A percentile compares a stretch with the other conserved stretches of the same genome.
These are phyloP conservation scores for Reticulascus tulasneorum DNA, from an alignment of 2,329 filamentous ascomycete genomes.

Conservation along the genomic window DNA sequence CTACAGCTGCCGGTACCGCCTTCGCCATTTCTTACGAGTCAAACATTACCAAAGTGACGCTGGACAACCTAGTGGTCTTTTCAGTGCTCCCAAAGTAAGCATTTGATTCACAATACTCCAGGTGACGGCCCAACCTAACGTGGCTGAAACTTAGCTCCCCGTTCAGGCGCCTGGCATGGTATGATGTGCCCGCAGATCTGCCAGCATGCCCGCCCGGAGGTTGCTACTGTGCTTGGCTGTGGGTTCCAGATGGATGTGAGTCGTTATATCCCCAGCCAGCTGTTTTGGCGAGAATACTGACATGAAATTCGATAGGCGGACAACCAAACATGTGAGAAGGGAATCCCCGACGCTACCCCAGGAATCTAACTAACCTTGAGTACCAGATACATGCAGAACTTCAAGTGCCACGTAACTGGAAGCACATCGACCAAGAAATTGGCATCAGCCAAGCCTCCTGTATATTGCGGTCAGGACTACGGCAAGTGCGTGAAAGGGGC, in stretches of 20 bases:
- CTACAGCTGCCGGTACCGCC: conserved; percentile 40
- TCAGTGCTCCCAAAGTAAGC: conserved; percentile 38
- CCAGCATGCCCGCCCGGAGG: conserved; percentile 21
- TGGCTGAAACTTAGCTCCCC: conserved; percentile 17
- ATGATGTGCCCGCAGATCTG: conserved; percentile 23
- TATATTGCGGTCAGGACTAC: conserved; percentile 36
- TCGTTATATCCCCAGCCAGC: no score
- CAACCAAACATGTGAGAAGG: conserved; percentile 18
- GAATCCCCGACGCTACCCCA: no score
- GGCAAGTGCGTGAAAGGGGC: conserved; percentile 40
- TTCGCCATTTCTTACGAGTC: conserved; percentile 47
- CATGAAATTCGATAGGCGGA: conserved; percentile 9
- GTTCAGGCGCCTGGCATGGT: conserved; percentile 24
- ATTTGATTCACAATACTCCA: no score
- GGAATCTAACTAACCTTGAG: neutral
- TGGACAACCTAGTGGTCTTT: conserved; percentile 49
- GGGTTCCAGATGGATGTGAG: conserved; percentile 23
- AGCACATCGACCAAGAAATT: conserved; percentile 35
- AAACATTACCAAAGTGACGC: conserved; percentile 40
- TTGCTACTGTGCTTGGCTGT: conserved; percentile 27
- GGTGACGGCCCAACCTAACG: no score
- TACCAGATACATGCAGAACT: conserved; percentile 41
- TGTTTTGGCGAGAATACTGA: neutral
- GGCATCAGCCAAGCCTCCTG: conserved; percentile 34
- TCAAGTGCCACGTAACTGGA: conserved; percentile 43